Evolutionary conservation across 2,329 filamentous ascomycete species (phyloP), one percentile per base, ranked within the genome.

Genomic region (Penicillium sp.): DNA sequence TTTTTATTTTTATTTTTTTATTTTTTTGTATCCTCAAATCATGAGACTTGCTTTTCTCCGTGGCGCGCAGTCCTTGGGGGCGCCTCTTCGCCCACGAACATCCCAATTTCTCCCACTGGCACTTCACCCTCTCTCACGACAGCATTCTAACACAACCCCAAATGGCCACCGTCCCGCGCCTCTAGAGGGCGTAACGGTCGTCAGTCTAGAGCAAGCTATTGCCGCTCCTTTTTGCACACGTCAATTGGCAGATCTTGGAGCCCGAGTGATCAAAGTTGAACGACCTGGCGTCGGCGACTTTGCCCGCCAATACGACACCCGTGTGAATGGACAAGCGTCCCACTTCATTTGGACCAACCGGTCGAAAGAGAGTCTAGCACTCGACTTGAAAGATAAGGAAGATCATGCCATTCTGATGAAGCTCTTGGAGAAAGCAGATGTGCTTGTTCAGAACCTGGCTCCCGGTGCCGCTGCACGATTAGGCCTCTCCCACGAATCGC

Each of bases 261-360:
- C 80, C 2, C 71, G 80, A 4, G 79, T 83, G 17, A 82, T 82
- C 63, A 83, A 83, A 61, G 65, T 83, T 17, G 80, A 83, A 57
- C 75, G 80, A 1, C 80, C 79, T 0, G 72, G 67, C 0, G 74
- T 74, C 0, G 80, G 80, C 1, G 80, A 83, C 58, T 83, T 83
- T 59, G 80, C 80, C 0, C 75, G 79, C 1, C 65, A 73, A 10
- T 81, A 82, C 54, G 80, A 83, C 59, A 73, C 66, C 0, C 74
- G 79, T 7, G 78, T 81, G 2, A 70, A 75, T 7, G 80, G 80
- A 0, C 65, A 80, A 12, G 69, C 78, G 0, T 82, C 80, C 0
- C 80, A 83, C 58, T 83, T 83, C 50, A 72, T 82, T n/a, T 82
- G 80, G 80, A 71, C 76, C 0, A 83, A 82, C 53, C 73, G 80